Evolutionary conservation across 73 alveolate species (phyloP).

Genomic region (Tetrahymena elliotti): DNA sequence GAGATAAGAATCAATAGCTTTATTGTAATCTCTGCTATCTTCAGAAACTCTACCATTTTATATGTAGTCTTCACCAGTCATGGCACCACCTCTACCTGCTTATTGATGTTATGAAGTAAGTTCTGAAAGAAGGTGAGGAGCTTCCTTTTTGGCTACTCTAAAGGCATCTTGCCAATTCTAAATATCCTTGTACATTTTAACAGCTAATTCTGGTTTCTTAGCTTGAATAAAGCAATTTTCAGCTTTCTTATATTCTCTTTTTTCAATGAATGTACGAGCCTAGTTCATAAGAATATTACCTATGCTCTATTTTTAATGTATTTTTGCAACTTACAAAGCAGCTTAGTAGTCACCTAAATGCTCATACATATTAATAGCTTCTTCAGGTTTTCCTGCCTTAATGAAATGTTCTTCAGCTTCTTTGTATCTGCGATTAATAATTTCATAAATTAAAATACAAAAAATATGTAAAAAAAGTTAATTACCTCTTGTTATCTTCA

Average conservation of each 20-base stretch:
- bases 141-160: constrained; percentile 94
- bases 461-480: neutral
- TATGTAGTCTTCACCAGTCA: constrained; percentile 70
- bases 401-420: constrained; percentile 99
- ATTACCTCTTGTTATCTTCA: constrained; percentile 86
- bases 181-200: constrained; percentile 84
- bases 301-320: constrained; percentile 83
- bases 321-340: constrained; percentile 98
- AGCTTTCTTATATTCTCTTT: constrained; percentile 91
- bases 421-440: constrained; percentile 56
- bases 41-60: constrained; percentile 94
- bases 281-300: constrained; percentile 74
- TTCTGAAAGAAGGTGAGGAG: constrained; percentile 93
- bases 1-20: constrained; percentile 91
- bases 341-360: constrained; percentile 97
- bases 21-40: constrained; percentile 88
- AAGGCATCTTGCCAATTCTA: constrained; percentile 84
- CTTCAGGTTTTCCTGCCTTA: constrained; percentile 97
- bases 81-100: constrained; percentile 49
- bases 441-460: neutral
- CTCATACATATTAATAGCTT: constrained; percentile 97
- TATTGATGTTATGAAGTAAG: constrained; percentile 63
- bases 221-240: constrained; percentile 93
- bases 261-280: constrained; percentile 87
- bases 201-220: constrained; percentile 90